These are phyloP conservation scores for Aspergillus fijiensis DNA, from an alignment of 2,329 filamentous ascomycete species.

Conservation along the genomic window DNA sequence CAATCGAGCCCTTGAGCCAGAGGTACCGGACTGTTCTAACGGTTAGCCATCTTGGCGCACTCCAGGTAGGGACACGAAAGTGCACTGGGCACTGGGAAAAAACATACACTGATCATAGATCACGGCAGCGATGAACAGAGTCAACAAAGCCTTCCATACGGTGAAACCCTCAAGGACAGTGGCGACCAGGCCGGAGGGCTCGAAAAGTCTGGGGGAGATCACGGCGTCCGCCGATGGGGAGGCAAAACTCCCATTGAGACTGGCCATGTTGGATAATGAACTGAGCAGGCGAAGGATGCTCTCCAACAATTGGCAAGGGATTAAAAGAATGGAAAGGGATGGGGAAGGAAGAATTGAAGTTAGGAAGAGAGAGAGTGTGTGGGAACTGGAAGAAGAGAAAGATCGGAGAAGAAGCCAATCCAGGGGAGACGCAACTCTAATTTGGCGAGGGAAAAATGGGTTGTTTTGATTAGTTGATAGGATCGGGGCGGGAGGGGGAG, in stretches of 20 bases:
- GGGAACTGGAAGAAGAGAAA: constrained; percentile 6
- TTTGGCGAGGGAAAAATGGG: constrained; percentile 8
- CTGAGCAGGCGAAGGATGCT: constrained; percentile 20
- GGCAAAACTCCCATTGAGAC: constrained; percentile 65
- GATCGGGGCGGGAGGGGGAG: not conserved
- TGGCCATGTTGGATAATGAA: constrained; percentile 36
- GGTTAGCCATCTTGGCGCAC: not conserved
- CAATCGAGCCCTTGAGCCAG: constrained; percentile 71
- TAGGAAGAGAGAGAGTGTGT: constrained; percentile 7
- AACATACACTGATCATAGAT: constrained; percentile 86
- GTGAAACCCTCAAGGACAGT: constrained; percentile 59
- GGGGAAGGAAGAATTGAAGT: not conserved
- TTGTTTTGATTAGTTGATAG: constrained; percentile 1
- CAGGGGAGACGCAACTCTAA: constrained; percentile 11
- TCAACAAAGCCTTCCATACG: constrained; percentile 66
- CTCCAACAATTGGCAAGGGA: constrained; percentile 14
- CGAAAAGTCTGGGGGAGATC: constrained; percentile 55
- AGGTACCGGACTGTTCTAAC: constrained; percentile 67
- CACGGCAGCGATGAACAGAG: constrained; percentile 68
- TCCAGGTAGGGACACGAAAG: not conserved
- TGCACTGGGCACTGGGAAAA: no score
- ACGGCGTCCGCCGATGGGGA: constrained; percentile 66
- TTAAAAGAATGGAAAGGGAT: constrained; percentile 5
- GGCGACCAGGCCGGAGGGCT: constrained; percentile 51
- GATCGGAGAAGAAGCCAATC: constrained; percentile 6